Percentiles rank a stretch among this genome's conserved stretches.
Conservation (phyloP, 306 rosid species). For the Quercus agrifolia region DNA sequence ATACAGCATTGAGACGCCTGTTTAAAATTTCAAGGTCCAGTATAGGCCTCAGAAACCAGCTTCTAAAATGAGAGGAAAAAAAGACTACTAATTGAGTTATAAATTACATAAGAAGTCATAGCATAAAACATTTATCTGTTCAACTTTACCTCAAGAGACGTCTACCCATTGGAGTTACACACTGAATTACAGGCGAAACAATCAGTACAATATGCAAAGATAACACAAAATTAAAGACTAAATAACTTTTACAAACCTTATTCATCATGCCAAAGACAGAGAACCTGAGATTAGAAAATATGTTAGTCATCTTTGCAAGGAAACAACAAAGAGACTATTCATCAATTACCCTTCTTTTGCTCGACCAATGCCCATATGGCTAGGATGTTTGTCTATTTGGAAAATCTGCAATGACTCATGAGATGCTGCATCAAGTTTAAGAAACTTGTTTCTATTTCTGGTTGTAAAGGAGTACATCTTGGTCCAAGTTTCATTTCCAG, state of each 20-base stretch:
- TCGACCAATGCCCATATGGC: conserved; percentile 99
- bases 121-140: conserved; percentile 1
- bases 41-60: conserved; percentile 95
- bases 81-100: neutral
- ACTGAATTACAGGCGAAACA: conserved; percentile 45
- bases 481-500: conserved; percentile 8
- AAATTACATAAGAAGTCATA: neutral
- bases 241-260: conserved; percentile 59
- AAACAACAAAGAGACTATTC: conserved; percentile 17
- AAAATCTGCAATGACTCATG: conserved; percentile 96
- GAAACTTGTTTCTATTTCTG: conserved; percentile 71
- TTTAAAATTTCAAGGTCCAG: conserved; percentile 81
- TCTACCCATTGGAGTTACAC: conserved; percentile 87
- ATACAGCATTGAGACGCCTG: conserved; percentile 81
- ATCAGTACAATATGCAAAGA: conserved; percentile 24
- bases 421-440: conserved; percentile 90
- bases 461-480: conserved; percentile 43
- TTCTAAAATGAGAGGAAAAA: conserved; percentile 36
- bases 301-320: conserved; percentile 15
- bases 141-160: conserved; percentile 78
- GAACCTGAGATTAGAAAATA: conserved; percentile 58
- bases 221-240: conserved; percentile 18
- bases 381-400: conserved; percentile 95
- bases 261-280: conserved; percentile 97
- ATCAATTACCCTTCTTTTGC: conserved; percentile 92